Percentiles rank a stretch among this genome's conserved stretches.
Evolutionary conservation across 164 flowering plant species (phyloP).

Genomic region (Hamamelis virginiana): DNA sequence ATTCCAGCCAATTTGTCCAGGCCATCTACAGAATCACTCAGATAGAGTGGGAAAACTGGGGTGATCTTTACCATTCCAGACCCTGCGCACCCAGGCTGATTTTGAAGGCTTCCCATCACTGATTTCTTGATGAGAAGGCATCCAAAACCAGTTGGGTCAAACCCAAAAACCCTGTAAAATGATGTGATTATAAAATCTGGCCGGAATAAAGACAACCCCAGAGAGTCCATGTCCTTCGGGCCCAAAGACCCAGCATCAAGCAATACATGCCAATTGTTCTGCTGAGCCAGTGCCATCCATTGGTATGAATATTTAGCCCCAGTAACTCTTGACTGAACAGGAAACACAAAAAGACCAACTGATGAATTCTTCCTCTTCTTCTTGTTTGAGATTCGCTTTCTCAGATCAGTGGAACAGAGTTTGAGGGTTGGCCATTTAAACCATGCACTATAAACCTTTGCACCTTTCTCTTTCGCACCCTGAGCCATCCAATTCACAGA

Average conservation of each 20-base stretch:
- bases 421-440: slow-evolving; percentile 83
- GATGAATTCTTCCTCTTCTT: slow-evolving; percentile 82
- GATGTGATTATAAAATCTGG: slow-evolving; percentile 92
- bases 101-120: slow-evolving; percentile 72
- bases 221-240: slow-evolving; percentile 95
- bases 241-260: slow-evolving; percentile 97
- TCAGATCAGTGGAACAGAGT: slow-evolving; percentile 72
- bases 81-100: slow-evolving; percentile 66
- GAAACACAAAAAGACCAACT: slow-evolving; percentile 79
- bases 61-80: slow-evolving; percentile 89
- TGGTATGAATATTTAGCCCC: slow-evolving; percentile 93
- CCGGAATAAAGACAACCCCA: slow-evolving; percentile 80
- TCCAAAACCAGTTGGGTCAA: slow-evolving; percentile 93
- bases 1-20: slow-evolving; percentile 49
- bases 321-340: slow-evolving; percentile 88
- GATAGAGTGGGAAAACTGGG: slow-evolving; percentile 72
- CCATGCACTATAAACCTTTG: slow-evolving; percentile 72
- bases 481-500: slow-evolving; percentile 83
- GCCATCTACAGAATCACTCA: slow-evolving; percentile 77
- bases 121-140: slow-evolving; percentile 90
- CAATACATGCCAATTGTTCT: slow-evolving; percentile 92
- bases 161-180: slow-evolving; percentile 84
- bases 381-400: slow-evolving; percentile 71
- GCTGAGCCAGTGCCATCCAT: slow-evolving; percentile 97
- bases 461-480: slow-evolving; percentile 72